These are phyloP conservation scores for Ophiobolus disseminans DNA, from an alignment of 2,329 filamentous ascomycete species.

Conservation along the genomic window DNA sequence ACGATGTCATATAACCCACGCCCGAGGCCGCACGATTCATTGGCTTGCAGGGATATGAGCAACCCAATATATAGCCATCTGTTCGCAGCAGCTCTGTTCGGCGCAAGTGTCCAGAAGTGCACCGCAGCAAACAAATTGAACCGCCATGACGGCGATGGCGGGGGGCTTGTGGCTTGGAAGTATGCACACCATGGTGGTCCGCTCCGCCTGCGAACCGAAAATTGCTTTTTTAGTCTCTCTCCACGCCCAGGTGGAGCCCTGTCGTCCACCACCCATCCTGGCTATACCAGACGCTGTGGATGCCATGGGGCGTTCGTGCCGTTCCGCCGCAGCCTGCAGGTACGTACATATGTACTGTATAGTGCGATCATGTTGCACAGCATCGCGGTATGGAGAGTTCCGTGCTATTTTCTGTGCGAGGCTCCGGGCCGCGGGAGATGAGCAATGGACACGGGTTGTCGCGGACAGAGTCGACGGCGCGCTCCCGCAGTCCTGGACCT, in stretches of 20 bases:
- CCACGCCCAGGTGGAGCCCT: constrained; percentile 3
- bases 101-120: neutral
- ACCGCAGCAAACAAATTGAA: neutral
- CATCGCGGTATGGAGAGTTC: constrained; percentile 12
- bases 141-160: constrained; percentile 10
- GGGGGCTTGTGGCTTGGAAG: constrained; percentile 18
- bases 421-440: constrained; percentile 25
- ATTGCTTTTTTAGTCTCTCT: constrained; percentile 38
- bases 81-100: neutral
- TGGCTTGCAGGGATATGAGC: constrained; percentile 20
- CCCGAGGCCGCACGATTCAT: constrained; percentile 22
- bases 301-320: constrained; percentile 11
- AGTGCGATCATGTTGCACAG: constrained; percentile 2
- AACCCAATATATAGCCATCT: constrained; percentile 17
- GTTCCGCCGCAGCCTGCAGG: constrained; percentile 16
- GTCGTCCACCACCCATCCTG: constrained; percentile 2
- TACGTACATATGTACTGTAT: constrained; percentile 8
- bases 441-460: constrained; percentile 24
- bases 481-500: constrained; percentile 40
- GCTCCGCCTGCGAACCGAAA: constrained; percentile 22
- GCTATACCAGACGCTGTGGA: neutral
- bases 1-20: constrained; percentile 19
- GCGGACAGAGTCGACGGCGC: constrained; percentile 27
- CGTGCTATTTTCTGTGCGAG: constrained; percentile 11
- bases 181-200: constrained; percentile 22